A percentile compares a stretch with the other conserved stretches of the same genome.
phyloP scores from a whole-genome alignment of 2,329 filamentous ascomycete genomes.

The Aspergillus proliferans region DNA sequence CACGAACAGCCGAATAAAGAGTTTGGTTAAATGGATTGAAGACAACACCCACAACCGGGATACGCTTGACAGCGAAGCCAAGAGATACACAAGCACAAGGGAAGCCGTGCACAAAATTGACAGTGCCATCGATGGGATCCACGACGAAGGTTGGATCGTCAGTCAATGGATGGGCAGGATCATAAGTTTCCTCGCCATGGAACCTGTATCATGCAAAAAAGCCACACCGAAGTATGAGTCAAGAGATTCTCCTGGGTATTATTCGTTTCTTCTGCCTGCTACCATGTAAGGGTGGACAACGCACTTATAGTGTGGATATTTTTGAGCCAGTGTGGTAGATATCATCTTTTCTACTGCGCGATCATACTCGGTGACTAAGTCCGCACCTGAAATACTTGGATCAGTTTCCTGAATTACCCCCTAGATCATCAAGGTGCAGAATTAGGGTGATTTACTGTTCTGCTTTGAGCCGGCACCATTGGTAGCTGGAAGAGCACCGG shows the following conservation, averaged over 20 bases:
- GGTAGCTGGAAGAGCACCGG: conserved; percentile 34
- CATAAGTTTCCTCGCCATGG: conserved; percentile 57
- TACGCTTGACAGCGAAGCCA: conserved; percentile 47
- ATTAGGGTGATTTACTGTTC: conserved; percentile 32
- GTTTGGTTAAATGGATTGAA: conserved; percentile 55
- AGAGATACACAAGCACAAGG: conserved; percentile 55
- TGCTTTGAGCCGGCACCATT: conserved; percentile 38
- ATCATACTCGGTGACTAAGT: conserved; percentile 60
- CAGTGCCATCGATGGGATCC: conserved; percentile 60
- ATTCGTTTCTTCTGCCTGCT: neutral
- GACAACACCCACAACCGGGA: conserved; percentile 53
- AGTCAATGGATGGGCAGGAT: conserved; percentile 47
- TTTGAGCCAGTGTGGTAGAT: conserved; percentile 43
- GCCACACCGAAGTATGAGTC: neutral
- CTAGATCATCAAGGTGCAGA: neutral
- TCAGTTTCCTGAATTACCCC: neutral
- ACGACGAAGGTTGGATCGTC: conserved; percentile 54
- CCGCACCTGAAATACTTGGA: conserved; percentile 40
- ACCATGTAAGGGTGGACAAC: conserved; percentile 10
- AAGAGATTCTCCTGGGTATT: neutral
- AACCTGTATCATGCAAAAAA: conserved; percentile 30
- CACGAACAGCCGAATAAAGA: conserved; percentile 52
- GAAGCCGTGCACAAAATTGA: conserved; percentile 59
- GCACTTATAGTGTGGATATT: conserved; percentile 50
- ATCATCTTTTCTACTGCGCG: conserved; percentile 56